These are phyloP conservation scores for Phialocephala subalpina DNA, from an alignment of 2,329 filamentous ascomycete species.

Conservation along the genomic window DNA sequence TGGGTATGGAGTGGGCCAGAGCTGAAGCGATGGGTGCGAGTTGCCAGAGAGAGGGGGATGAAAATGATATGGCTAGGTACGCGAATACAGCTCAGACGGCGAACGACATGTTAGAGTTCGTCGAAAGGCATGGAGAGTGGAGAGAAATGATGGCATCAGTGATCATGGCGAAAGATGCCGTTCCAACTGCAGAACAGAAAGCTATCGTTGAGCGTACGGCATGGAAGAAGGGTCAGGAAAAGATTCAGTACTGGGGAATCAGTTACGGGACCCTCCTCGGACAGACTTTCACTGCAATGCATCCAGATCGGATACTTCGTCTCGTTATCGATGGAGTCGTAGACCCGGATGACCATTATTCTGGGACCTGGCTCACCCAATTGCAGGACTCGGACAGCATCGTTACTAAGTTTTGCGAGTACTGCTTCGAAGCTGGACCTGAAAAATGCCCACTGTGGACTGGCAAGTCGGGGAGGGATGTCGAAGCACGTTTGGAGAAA, in stretches of 20 bases:
- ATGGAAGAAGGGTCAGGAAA: constrained; percentile 3
- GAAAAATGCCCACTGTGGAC: neutral
- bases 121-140: constrained; percentile 52
- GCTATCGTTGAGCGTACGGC: neutral
- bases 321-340: constrained; percentile 45
- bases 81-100: constrained; percentile 55
- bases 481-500: neutral
- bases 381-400: constrained; percentile 1
- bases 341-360: constrained; percentile 37
- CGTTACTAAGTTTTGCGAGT: constrained; percentile 30
- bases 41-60: constrained; percentile 33
- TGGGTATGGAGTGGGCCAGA: constrained; percentile 35
- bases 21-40: constrained; percentile 34
- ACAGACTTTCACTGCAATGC: constrained; percentile 53
- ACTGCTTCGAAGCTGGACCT: constrained; percentile 45
- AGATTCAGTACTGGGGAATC: constrained; percentile 55
- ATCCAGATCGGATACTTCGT: constrained; percentile 50
- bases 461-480: neutral
- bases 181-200: neutral
- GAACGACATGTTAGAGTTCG: constrained; percentile 57
- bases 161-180: constrained; percentile 8
- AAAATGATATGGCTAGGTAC: constrained; percentile 43
- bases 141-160: constrained; percentile 36
- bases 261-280: constrained; percentile 56
- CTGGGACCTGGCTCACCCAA: constrained; percentile 50